A percentile compares a stretch with the other conserved stretches of the same genome.
phyloP scores from a whole-genome alignment of 495 filamentous ascomycete genomes.

The Penicillium cosmopolitanum region DNA sequence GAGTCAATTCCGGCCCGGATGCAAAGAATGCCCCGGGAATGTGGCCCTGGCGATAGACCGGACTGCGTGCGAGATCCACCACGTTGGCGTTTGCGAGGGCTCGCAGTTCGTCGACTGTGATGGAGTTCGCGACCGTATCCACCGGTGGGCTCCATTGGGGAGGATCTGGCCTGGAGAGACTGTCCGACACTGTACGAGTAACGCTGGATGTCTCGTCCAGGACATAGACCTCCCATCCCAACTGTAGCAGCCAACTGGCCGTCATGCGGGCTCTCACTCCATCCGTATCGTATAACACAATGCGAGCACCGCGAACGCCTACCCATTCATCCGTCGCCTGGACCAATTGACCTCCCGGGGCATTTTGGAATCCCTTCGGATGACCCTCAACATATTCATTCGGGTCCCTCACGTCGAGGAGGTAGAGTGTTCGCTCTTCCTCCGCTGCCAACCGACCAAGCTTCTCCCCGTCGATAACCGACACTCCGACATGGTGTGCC shows the following conservation, averaged over 20 bases:
- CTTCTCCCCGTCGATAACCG: conserved; percentile 1
- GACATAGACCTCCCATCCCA: conserved; percentile 34
- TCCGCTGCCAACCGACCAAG: conserved; percentile 15
- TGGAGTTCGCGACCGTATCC: conserved; percentile 2
- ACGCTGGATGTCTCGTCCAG: conserved; percentile 9
- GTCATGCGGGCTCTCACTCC: conserved; percentile 31
- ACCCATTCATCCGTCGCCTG: conserved; percentile 35
- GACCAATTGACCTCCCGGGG: conserved; percentile 33
- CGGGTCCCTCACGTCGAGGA: conserved; percentile 33
- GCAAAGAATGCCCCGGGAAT: conserved; percentile 32
- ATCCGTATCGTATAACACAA: conserved; percentile 32
- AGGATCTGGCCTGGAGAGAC: neutral
- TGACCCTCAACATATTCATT: conserved; percentile 26
- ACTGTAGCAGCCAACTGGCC: conserved; percentile 30
- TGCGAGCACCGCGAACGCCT: conserved; percentile 29
- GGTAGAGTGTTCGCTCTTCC: conserved; percentile 21
- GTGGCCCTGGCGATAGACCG: conserved; percentile 29
- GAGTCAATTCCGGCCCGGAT: conserved; percentile 29
- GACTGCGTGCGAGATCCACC: conserved; percentile 33
- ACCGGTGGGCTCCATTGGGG: conserved; percentile 7
- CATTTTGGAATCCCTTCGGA: conserved; percentile 26
- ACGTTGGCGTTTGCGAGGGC: conserved; percentile 15
- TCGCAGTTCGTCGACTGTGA: conserved; percentile 15
- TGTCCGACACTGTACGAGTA: neutral
- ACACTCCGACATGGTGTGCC: conserved; percentile 22